These are phyloP conservation scores for Fusarium coicis DNA, from an alignment of 2,329 filamentous ascomycete species.

Conservation along the genomic window DNA sequence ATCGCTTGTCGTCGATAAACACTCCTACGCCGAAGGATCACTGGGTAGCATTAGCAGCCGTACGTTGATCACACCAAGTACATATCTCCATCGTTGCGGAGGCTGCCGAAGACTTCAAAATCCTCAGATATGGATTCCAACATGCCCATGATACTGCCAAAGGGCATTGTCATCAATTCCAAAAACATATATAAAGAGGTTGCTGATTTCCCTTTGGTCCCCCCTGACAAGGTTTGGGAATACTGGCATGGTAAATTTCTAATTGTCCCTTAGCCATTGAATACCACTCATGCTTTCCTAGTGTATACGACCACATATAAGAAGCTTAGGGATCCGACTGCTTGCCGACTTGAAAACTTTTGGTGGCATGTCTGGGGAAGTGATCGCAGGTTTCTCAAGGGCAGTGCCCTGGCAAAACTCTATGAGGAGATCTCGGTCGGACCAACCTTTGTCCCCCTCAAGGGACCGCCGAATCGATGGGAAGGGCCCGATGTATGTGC, in stretches of 20 bases:
- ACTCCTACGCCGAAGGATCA: slow-evolving; percentile 13
- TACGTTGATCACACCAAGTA: background rate
- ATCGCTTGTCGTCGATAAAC: slow-evolving; percentile 30
- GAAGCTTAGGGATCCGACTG: slow-evolving; percentile 69
- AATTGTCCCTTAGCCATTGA: background rate
- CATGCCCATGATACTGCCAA: slow-evolving; percentile 62
- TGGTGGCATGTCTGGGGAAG: slow-evolving; percentile 76
- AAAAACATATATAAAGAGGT: slow-evolving; percentile 64
- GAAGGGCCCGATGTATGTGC: slow-evolving; percentile 60
- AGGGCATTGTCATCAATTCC: slow-evolving; percentile 67
- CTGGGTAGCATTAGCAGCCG: slow-evolving; percentile 21
- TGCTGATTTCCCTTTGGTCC: slow-evolving; percentile 61
- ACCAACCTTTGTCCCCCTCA: slow-evolving; percentile 66
- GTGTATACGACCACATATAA: slow-evolving; percentile 71
- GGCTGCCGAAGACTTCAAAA: slow-evolving; percentile 8
- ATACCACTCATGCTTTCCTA: slow-evolving; percentile 44
- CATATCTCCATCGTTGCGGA: background rate
- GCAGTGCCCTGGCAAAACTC: slow-evolving; percentile 63
- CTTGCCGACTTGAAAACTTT: slow-evolving; percentile 70
- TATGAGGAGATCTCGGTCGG: slow-evolving; percentile 69
- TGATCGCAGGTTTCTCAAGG: slow-evolving; percentile 63
- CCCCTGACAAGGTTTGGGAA: slow-evolving; percentile 63
- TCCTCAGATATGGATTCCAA: slow-evolving; percentile 48
- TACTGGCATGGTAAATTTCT: slow-evolving; percentile 66
- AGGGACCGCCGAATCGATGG: slow-evolving; percentile 63